A percentile compares a stretch with the other conserved stretches of the same genome.
Conservation (phyloP, 192 early-diverging fungal genomes). For the Pilaira anomala region DNA sequence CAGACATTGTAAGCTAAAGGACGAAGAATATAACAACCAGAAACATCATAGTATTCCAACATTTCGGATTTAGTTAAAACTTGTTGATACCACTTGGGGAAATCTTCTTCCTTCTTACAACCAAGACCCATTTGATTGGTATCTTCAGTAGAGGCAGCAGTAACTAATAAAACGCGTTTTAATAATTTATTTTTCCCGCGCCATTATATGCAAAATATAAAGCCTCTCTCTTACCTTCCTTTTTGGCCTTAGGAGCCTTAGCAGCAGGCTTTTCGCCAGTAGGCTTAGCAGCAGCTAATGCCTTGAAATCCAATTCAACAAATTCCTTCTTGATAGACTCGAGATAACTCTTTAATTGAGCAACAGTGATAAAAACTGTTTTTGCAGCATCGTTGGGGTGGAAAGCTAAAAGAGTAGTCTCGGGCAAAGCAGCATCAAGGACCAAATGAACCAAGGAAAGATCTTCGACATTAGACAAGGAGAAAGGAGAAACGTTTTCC, state of each 20-base stretch:
- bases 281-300: slow-evolving; percentile 44
- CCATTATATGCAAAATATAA: neutral
- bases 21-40: slow-evolving; percentile 98
- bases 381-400: slow-evolving; percentile 55
- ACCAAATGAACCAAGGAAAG: slow-evolving; percentile 65
- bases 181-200: neutral
- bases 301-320: slow-evolving; percentile 50
- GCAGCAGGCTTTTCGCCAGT: slow-evolving; percentile 46
- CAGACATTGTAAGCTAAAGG: slow-evolving; percentile 95
- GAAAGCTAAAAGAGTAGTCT: slow-evolving; percentile 58
- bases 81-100: slow-evolving; percentile 91
- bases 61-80: slow-evolving; percentile 90
- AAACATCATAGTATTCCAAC: slow-evolving; percentile 98
- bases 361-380: slow-evolving; percentile 58
- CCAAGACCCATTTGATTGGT: slow-evolving; percentile 82
- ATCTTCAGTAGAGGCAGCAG: slow-evolving; percentile 42
- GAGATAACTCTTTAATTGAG: slow-evolving; percentile 56
- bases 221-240: slow-evolving; percentile 33
- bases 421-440: slow-evolving; percentile 58
- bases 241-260: slow-evolving; percentile 43
- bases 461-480: slow-evolving; percentile 59
- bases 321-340: slow-evolving; percentile 47
- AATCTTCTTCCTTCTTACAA: slow-evolving; percentile 85
- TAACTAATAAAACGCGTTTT: slow-evolving; percentile 5
- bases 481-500: slow-evolving; percentile 74